Base-by-base conservation (phyloP, 805 yeast genomes). In the Lachancea fermentati region DNA sequence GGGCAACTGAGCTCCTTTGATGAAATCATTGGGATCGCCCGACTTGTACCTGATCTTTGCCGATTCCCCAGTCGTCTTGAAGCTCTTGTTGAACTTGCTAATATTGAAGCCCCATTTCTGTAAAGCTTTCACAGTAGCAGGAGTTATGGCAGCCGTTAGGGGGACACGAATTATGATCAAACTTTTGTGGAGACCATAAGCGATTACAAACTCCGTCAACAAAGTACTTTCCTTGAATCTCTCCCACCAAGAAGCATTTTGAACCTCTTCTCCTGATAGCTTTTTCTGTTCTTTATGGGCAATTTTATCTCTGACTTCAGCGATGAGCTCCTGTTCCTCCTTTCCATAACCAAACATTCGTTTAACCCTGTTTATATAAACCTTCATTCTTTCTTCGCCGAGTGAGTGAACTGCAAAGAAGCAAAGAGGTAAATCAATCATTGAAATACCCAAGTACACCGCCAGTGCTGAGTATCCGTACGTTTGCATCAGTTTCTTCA, bases 381-480 rank as follows among this genome's bases (percentile, higher is more conserved):
- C 74, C 36, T 76, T 75, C 28, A 89, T 85, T 52, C 76, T 72
- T 25, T 89, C 97, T 49, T 81, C 87, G 13, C 98, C 98, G 47
- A 83, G 66, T 0, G 87, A 76, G 58, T 89, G 97, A 9, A 93
- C 97, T 19, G 85, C 53, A 6, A 84, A 46, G 59, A 81, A 93
- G 59, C 94, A 85, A 3, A 88, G 46, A 1, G 97, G 97, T 48
- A 85, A 69, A 57, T 93, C 97, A 19, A 93, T 62, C 16, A 71
- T 68, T 2, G 85, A 72, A n/a, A 93, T 58, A 2, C 75, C 81
- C 15, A 87, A 51, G 56, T 93, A 93, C 0, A 91, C 86, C 11
- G 87, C 95, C 11, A 91, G 65, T 0, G 96, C 97, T 13, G 94
- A 77, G 67, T 83, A 87, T 0, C 98, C 98, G 60, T 93, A 93